Base-by-base conservation (phyloP, 805 yeast genomes). In the Candida germanica region DNA sequence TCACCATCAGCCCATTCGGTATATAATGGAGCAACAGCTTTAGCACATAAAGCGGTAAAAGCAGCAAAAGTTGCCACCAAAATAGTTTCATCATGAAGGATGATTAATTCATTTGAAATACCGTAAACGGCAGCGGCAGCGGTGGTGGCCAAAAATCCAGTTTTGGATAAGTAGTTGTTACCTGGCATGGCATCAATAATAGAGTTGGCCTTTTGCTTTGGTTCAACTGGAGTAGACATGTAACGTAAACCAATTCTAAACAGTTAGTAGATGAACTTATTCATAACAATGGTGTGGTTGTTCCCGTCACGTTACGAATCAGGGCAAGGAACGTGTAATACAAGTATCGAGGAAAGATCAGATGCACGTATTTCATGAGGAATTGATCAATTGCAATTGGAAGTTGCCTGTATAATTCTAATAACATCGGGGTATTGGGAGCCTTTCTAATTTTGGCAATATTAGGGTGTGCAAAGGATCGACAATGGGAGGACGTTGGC, bases 41-140 rank as follows among this genome's bases (percentile, higher is more conserved):
- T 91, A 58, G 89, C 85, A 52, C 79, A 71, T 53, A 88, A 71
- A 47, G 75, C 81, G 47, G 81, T 63, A 65, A 91, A 83, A 45
- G 86, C 83, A 41, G 79, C 64, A 66, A 93, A 93, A 43, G 94
- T 81, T 45, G 75, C 77, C 37, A 88, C 75, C 64, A 93, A 73
- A 52, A 87, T 78, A 57, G 96, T 76, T 77, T 93, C 98, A 60
- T 88, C 97, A 68, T 91, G 94, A 58, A 93, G 75, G 51, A 93
- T 86, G 69, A 89, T 83, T 51, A 93, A 75, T 67, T 87, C 95
- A 69, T 87, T 87, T 55, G 96, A 84, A 60, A 93, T 82, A 49
- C 96, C 96, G 70, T 88, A 93, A 51, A 91, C 65, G 43, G 95
- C 81, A 39, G 95, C 98, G 45, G 97, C 97, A 43, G 96, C 79